Base-by-base conservation (phyloP, 202 grass and related monocot species). In the Alloteropsis angusta region DNA sequence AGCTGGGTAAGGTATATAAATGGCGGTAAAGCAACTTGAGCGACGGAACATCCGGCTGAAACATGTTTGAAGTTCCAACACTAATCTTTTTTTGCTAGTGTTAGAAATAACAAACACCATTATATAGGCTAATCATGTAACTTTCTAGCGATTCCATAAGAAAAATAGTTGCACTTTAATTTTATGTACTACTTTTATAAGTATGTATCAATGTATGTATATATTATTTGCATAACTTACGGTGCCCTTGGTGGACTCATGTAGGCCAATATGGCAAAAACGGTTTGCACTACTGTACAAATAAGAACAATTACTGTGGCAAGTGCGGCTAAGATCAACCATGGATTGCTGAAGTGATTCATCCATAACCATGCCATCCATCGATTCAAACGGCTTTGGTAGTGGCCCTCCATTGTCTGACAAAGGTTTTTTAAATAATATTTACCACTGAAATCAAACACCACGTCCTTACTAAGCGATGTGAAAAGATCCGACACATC, bases 311-410 rank as follows among this genome's bases (percentile, higher is more conserved):
- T 0, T 0, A 44, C 34, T 0, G 79, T 7, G 0, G 45, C 45
- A 0, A 10, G 5, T 0, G 70, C 80, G 22, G 6, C 46, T 3
- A 57, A n/a, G 0, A 0, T 47, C 0, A 82, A 0, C 80, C 63
- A 84, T 23, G 82, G 82, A 3, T 77, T 84, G 10, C 82, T 77
- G 0, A 77, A 70, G 0, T 83, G 81, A 11, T 83, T 83, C 0
- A 21, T 0, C 62, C 62, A 69, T 0, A 77, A 28, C 72, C 63
- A 77, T 0, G 63, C 52, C 0, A 83, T 76, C 81, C 81, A 76
- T 6, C 62, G 0, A 0, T 60, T 83, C 0, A 69, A 0, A 0
- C 15, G 39, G 0, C 6, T 83, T 0, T 68, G 61, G 0, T 68
- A 83, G 1, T 68, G 1, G 0, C 0, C 6, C n/a, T 84, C 73